Evolutionary conservation across 2,329 filamentous ascomycete species (phyloP).

Genomic region (Cephalotrichum gorgonifer): DNA sequence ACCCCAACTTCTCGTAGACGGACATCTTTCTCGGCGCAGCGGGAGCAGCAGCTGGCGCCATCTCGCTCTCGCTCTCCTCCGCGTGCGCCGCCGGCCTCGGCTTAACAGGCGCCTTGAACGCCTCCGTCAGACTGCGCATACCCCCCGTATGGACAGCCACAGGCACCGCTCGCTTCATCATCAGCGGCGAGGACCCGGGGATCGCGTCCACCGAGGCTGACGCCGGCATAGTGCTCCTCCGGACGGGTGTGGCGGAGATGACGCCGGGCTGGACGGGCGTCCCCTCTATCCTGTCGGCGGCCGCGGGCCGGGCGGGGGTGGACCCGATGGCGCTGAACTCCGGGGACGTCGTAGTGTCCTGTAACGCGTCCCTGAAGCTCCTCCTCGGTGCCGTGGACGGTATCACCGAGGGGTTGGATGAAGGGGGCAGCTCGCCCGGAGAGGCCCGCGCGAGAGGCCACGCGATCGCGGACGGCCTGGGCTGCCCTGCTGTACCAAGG

Average conservation of each 20-base stretch:
- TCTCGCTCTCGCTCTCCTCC: slow-evolving; percentile 9
- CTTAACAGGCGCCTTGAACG: slow-evolving; percentile 29
- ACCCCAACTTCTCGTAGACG: slow-evolving; percentile 45
- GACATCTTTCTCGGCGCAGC: slow-evolving; percentile 21
- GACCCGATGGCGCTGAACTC: slow-evolving; percentile 17
- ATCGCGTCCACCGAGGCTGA: slow-evolving; percentile 8
- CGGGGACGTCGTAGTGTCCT: slow-evolving; percentile 15
- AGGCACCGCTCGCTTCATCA: slow-evolving; percentile 14
- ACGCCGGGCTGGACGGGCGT: slow-evolving; percentile 7
- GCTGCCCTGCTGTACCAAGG: not conserved
- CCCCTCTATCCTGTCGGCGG: slow-evolving; percentile 5
- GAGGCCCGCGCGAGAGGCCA: not conserved
- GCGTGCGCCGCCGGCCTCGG: slow-evolving; percentile 10
- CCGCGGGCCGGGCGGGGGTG: slow-evolving; percentile 14
- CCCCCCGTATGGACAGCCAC: slow-evolving; percentile 10
- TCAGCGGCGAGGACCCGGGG: slow-evolving; percentile 24
- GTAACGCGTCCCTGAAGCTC: slow-evolving; percentile 19
- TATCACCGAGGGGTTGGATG: slow-evolving; percentile 19
- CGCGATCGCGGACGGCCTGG: not conserved
- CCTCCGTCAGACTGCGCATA: slow-evolving; percentile 6
- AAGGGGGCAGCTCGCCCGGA: not conserved
- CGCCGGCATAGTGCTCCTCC: not conserved
- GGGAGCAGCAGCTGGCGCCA: slow-evolving; percentile 6
- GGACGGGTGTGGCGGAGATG: not conserved
- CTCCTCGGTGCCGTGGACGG: slow-evolving; percentile 29